Evolutionary conservation across 495 filamentous ascomycete genomes (phyloP).

Genomic region (Immersiella caudata): DNA sequence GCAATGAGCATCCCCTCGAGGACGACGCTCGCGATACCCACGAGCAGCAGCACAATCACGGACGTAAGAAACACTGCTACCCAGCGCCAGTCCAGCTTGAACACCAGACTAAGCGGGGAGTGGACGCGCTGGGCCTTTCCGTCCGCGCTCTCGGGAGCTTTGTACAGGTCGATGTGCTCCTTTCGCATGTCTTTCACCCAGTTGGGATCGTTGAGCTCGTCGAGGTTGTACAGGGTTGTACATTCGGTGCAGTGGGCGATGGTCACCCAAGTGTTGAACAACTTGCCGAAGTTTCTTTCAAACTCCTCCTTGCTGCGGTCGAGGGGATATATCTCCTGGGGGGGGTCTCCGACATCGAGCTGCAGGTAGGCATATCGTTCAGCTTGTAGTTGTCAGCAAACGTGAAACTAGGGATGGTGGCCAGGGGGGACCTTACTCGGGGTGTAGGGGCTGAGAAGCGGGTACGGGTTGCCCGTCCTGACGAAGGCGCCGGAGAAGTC

Average conservation of each 20-base stretch:
- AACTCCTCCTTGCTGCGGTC: neutral
- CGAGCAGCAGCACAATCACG: slow-evolving; percentile 6
- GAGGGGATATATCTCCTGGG: neutral
- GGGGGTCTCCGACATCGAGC: neutral
- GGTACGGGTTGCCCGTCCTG: neutral
- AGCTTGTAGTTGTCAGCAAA: neutral
- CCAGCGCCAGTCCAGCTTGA: slow-evolving; percentile 16
- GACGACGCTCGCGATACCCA: slow-evolving; percentile 8
- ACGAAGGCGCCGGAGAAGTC: neutral
- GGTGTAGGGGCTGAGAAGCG: neutral
- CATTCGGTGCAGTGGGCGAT: neutral
- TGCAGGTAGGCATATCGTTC: neutral
- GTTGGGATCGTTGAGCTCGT: neutral
- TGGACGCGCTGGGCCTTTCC: neutral
- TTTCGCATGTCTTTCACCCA: neutral
- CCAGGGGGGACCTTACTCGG: neutral
- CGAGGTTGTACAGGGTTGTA: neutral
- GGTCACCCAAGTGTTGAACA: neutral
- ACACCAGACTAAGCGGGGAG: neutral
- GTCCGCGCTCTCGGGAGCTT: neutral
- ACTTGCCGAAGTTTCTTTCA: neutral
- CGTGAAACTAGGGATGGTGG: neutral
- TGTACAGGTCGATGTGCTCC: neutral
- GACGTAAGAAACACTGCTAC: slow-evolving; percentile 6
- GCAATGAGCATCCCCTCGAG: slow-evolving; percentile 10